Percentiles rank a stretch among this genome's conserved stretches.
These are phyloP conservation scores for Nicotiana undulata DNA, from an alignment of 257 asterid genomes.

Conservation along the genomic window DNA sequence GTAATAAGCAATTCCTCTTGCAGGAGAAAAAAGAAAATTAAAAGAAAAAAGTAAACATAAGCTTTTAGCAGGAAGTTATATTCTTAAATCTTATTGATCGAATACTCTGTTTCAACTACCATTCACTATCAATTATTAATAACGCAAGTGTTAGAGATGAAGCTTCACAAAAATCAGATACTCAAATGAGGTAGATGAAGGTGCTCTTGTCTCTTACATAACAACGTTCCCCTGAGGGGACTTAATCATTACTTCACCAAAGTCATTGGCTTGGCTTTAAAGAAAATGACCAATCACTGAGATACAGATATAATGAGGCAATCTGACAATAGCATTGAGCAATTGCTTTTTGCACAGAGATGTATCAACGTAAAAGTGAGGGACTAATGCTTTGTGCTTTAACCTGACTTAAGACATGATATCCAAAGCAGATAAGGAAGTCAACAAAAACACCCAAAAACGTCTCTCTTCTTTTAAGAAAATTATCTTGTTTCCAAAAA, in stretches of 20 bases:
- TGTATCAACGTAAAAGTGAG: no score
- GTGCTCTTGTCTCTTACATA: no score
- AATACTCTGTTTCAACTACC: no score
- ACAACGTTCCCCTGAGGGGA: not conserved
- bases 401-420: not conserved
- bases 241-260: not conserved
- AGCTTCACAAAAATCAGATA: not conserved
- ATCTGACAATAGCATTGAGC: not conserved
- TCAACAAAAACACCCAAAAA: not conserved
- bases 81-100: no score
- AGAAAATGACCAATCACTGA: not conserved
- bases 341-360: not conserved
- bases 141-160: not conserved
- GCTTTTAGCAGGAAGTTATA: no score
- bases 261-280: not conserved
- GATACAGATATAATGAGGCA: not conserved
- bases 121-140: not conserved
- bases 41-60: no score
- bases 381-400: not conserved
- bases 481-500: not conserved
- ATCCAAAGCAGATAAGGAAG: not conserved
- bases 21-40: no score
- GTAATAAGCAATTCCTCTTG: no score
- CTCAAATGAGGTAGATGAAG: no score
- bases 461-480: no score